phyloP scores from a whole-genome alignment of 495 filamentous ascomycete genomes.

The Penicillium steckii region DNA sequence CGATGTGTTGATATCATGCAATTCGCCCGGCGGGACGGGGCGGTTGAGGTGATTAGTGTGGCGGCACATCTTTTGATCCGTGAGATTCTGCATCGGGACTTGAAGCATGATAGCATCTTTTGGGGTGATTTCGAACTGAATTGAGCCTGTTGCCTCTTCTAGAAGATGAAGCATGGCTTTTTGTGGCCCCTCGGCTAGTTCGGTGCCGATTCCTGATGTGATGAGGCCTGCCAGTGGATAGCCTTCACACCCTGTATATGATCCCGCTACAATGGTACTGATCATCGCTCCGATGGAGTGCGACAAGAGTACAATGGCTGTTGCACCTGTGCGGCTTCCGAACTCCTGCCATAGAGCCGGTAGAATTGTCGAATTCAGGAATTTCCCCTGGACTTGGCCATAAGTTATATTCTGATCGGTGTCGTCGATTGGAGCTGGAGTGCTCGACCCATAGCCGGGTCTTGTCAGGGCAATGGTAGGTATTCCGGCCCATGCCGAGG shows the following conservation, averaged over 20 bases:
- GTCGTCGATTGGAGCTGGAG: slow-evolving; percentile 9
- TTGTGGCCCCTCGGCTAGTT: not conserved
- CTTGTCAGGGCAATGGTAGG: slow-evolving; percentile 33
- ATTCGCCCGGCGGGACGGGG: slow-evolving; percentile 18
- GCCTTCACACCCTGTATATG: not conserved
- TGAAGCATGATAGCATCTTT: slow-evolving; percentile 28
- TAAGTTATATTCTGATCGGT: slow-evolving; percentile 8
- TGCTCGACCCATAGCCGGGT: slow-evolving; percentile 28
- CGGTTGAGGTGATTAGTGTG: slow-evolving; percentile 21
- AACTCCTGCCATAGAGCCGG: slow-evolving; percentile 34
- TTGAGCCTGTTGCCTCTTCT: not conserved
- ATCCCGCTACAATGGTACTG: slow-evolving; percentile 21
- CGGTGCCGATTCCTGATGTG: slow-evolving; percentile 27
- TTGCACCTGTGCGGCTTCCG: slow-evolving; percentile 17
- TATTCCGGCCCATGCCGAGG: slow-evolving; percentile 21
- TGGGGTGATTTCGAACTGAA: not conserved
- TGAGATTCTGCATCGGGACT: not conserved
- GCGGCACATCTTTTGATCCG: slow-evolving; percentile 14
- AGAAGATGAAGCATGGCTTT: not conserved
- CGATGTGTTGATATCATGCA: slow-evolving; percentile 13
- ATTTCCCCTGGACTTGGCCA: slow-evolving; percentile 23
- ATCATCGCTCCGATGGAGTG: slow-evolving; percentile 35
- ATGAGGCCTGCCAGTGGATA: slow-evolving; percentile 36
- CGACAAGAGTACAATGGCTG: slow-evolving; percentile 25
- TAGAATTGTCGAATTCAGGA: slow-evolving; percentile 26